Percentiles rank a stretch among this genome's conserved stretches.
Evolutionary conservation across 345 rosid genomes (phyloP).

Genomic region (Mallotus nudiflorus): DNA sequence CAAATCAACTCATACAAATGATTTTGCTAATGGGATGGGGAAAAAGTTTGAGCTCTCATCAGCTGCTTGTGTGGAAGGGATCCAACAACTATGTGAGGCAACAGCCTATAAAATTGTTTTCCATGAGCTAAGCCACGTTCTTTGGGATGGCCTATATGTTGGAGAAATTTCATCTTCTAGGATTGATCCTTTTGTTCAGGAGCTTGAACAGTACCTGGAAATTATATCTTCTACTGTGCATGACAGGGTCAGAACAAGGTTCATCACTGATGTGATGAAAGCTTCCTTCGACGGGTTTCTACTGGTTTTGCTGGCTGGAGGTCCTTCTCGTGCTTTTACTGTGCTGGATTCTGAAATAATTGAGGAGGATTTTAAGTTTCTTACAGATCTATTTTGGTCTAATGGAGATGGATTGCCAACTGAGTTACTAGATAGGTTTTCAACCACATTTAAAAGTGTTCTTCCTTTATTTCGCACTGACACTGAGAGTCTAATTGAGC

Average conservation of each 20-base stretch:
- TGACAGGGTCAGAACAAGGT: conserved; percentile 80
- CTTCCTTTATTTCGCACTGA: conserved; percentile 75
- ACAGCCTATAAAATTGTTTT: conserved; percentile 76
- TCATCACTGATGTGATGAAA: conserved; percentile 77
- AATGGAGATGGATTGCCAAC: conserved; percentile 89
- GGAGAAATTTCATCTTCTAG: conserved; percentile 81
- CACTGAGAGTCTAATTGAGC: conserved; percentile 71
- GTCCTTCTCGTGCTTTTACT: conserved; percentile 83
- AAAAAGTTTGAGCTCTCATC: conserved; percentile 85
- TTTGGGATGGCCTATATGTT: conserved; percentile 88
- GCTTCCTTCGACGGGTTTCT: conserved; percentile 91
- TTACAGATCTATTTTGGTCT: conserved; percentile 89
- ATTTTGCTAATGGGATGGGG: conserved; percentile 64
- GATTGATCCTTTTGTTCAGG: conserved; percentile 74
- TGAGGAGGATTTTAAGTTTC: conserved; percentile 81
- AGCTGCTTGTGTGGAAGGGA: conserved; percentile 78
- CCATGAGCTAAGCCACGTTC: conserved; percentile 74
- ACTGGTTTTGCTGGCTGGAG: conserved; percentile 90
- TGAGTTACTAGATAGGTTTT: conserved; percentile 71
- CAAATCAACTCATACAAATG: conserved; percentile 65
- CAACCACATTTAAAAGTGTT: conserved; percentile 56
- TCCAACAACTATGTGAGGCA: conserved; percentile 85
- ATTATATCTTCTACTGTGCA: conserved; percentile 70
- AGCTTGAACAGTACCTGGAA: conserved; percentile 63
- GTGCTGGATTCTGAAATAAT: conserved; percentile 68